Base-by-base conservation (phyloP, 495 filamentous ascomycete species). In the Penicillium flavigenum region DNA sequence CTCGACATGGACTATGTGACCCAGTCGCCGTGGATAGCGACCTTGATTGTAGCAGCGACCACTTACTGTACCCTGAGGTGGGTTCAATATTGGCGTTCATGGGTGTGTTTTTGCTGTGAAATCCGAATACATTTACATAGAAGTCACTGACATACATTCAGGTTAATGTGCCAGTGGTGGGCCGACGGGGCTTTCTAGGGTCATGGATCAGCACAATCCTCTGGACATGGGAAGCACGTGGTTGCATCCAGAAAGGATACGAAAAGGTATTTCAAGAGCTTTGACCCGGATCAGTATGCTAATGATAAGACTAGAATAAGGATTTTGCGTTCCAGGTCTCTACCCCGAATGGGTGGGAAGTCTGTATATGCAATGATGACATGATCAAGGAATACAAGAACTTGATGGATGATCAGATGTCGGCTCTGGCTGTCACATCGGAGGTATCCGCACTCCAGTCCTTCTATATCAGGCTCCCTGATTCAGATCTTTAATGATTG, bases 361-460 rank as follows among this genome's bases (percentile, higher is more conserved):
- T 51, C 22, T 51, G 49, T 42, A 51, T 51, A 22, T 51, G 49
- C 49, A 51, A 51, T 51, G 34, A 51, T 41, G 34, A 26, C 19
- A 51, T 51, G 49, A 42, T 51, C 32, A 42, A 26, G 49, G 49
- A 51, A 39, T 51, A 39, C 19, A 36, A 39, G 19, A 51, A 51
- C 27, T 36, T 39, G 36, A 39, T 31, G 14, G 34, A 51, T 42
- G 49, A 51, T 43, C 39, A 43, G 39, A 43, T 43, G 39, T 43
- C 39, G n/a, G 39, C 39, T 43, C 39, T 43, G 39, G 39, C 39
- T 43, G 39, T 43, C n/a, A 43, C 39, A 43, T 43, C 39, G 14
- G 39, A 43, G 39, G 39, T 43, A 43, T 43, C 39, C 39, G 39
- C 39, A 43, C 39, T 43, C 39, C 39, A n/a, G 39, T 19, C 39